Percentiles rank a stretch among this genome's conserved stretches.
These are phyloP conservation scores for Rhizodiscina lignyota DNA, from an alignment of 495 filamentous ascomycete species.

Conservation along the genomic window DNA sequence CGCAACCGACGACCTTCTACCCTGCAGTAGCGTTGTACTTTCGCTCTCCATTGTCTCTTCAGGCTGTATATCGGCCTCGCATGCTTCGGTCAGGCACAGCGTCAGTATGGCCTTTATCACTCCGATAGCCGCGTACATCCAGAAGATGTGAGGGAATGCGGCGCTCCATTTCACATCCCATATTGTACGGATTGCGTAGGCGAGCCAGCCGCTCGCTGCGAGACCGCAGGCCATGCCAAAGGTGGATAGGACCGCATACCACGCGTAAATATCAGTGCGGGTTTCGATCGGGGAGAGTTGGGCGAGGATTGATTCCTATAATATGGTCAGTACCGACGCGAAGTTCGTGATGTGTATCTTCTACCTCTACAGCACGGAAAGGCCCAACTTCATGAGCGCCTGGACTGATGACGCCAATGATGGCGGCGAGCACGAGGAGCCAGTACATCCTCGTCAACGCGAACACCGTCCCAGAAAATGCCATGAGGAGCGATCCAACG, in stretches of 20 bases:
- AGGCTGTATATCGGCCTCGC: conserved; percentile 30
- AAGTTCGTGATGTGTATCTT: too few species aligned
- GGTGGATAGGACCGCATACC: conserved; percentile 58
- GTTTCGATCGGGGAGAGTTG: conserved; percentile 46
- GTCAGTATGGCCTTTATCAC: conserved; percentile 46
- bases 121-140: conserved; percentile 50
- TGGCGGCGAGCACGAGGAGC: conserved; percentile 53
- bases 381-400: conserved; percentile 35
- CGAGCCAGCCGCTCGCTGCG: conserved; percentile 46
- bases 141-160: too few species aligned
- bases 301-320: conserved; percentile 60
- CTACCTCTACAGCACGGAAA: conserved; percentile 77
- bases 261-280: conserved; percentile 62
- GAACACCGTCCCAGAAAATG: conserved; percentile 49
- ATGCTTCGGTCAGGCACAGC: conserved; percentile 36
- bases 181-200: conserved; percentile 40
- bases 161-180: too few species aligned
- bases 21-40: not conserved
- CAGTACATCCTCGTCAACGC: conserved; percentile 53
- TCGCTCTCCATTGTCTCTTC: conserved; percentile 1
- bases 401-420: conserved; percentile 71
- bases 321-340: too few species aligned
- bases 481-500: conserved; percentile 53
- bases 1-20: not conserved
- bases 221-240: conserved; percentile 49